Evolutionary conservation across 352 stramenopile species (phyloP).

Genomic region (Phytophthora cajani): DNA sequence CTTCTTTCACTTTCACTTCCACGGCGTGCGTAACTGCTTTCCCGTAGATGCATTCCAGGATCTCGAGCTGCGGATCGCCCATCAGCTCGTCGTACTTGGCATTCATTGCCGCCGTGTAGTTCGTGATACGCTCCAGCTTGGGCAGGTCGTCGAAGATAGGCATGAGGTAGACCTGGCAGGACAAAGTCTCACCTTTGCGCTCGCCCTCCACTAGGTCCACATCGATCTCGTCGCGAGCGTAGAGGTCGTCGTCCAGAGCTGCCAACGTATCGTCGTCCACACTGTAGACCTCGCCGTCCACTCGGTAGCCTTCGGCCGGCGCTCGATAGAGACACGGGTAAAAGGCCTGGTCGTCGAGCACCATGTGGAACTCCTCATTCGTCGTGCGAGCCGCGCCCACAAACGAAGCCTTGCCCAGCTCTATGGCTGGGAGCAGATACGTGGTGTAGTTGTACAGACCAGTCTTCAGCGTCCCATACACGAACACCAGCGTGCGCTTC

Average conservation of each 20-base stretch:
- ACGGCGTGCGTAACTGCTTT: constrained; percentile 35
- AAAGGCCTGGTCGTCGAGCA: constrained; percentile 64
- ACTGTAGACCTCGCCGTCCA: constrained; percentile 68
- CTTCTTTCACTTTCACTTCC: constrained; percentile 40
- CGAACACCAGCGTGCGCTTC: constrained; percentile 64
- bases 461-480: constrained; percentile 85
- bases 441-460: constrained; percentile 74
- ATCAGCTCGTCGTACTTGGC: constrained; percentile 42
- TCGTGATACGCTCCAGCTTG: constrained; percentile 35
- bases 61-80: constrained; percentile 47
- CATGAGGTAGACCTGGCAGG: constrained; percentile 52
- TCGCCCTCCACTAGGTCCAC: constrained; percentile 45
- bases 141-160: constrained; percentile 48
- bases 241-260: constrained; percentile 56
- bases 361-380: constrained; percentile 57
- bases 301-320: constrained; percentile 42
- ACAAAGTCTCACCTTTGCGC: constrained; percentile 23
- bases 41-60: constrained; percentile 65
- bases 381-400: constrained; percentile 49
- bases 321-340: constrained; percentile 75
- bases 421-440: constrained; percentile 65
- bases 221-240: constrained; percentile 55
- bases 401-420: constrained; percentile 57
- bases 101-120: constrained; percentile 51
- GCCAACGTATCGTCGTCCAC: constrained; percentile 62